Percentiles rank a stretch among this genome's conserved stretches.
Conservation (phyloP, 306 rosid genomes). For the Prosopis cineraria region DNA sequence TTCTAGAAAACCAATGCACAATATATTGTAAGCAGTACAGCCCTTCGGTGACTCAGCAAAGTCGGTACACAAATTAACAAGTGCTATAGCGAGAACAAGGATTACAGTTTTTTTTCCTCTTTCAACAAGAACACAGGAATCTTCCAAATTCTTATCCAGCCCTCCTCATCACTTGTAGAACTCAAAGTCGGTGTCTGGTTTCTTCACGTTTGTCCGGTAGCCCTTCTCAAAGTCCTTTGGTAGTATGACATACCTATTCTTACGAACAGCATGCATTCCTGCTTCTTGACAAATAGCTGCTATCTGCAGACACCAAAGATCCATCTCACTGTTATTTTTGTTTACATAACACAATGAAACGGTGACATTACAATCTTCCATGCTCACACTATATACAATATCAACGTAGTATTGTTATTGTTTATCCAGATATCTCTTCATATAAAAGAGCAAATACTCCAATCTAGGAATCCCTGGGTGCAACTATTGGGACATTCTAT, state of each 20-base stretch:
- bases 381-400: background rate
- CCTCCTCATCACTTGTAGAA: conserved; percentile 80
- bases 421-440: background rate
- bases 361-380: background rate
- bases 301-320: conserved; percentile 54
- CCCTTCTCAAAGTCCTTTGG: conserved; percentile 99
- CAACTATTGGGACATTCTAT: no score
- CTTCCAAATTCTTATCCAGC: background rate
- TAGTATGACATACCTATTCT: conserved; percentile 91
- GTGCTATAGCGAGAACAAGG: background rate
- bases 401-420: background rate
- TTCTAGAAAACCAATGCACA: background rate
- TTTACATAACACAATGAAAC: background rate
- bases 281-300: conserved; percentile 99
- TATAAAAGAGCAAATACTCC: background rate
- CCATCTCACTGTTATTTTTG: background rate
- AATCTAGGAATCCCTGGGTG: background rate
- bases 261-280: conserved; percentile 98
- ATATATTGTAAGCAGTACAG: background rate
- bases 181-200: conserved; percentile 97
- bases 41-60: conserved; percentile 7
- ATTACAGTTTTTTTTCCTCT: background rate
- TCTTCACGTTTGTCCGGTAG: conserved; percentile 93
- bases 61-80: background rate
- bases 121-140: background rate